Conservation (phyloP, 768 basidiomycete species). For the Mycena crocata region DNA sequence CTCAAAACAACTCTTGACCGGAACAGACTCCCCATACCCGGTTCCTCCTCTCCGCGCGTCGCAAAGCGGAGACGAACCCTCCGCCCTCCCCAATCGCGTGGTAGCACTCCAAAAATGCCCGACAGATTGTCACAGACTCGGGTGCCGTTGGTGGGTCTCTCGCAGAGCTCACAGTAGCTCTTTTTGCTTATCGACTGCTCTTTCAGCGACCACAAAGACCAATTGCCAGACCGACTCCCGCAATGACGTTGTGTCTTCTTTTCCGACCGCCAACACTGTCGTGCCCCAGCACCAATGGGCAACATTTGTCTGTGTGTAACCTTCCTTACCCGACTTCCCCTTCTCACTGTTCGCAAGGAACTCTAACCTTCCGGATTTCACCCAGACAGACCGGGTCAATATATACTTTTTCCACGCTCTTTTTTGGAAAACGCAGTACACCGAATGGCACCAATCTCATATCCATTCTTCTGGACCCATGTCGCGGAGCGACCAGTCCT, state of each 20-base stretch:
- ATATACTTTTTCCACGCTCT: conserved; percentile 79
- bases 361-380: conserved; percentile 72
- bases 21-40: conserved; percentile 54
- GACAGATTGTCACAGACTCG: conserved; percentile 55
- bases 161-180: conserved; percentile 55
- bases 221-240: conserved; percentile 68
- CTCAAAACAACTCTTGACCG: conserved; percentile 57
- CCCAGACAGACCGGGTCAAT: conserved; percentile 73
- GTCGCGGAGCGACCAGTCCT: conserved; percentile 64
- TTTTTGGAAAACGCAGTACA: conserved; percentile 55
- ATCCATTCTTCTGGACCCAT: conserved; percentile 84
- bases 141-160: conserved; percentile 45
- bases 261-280: conserved; percentile 64
- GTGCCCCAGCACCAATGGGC: conserved; percentile 83
- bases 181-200: conserved; percentile 49
- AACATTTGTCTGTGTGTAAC: conserved; percentile 81
- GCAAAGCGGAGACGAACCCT: conserved; percentile 26
- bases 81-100: conserved; percentile 36
- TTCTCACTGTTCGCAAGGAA: conserved; percentile 68
- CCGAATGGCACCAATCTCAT: conserved; percentile 63
- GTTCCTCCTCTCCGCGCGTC: conserved; percentile 22
- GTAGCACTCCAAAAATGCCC: conserved; percentile 38
- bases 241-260: conserved; percentile 85
- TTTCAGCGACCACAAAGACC: conserved; percentile 53
- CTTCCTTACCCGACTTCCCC: conserved; percentile 22